A percentile compares a stretch with the other conserved stretches of the same genome.
These are phyloP conservation scores for Citrus trifoliata DNA, from an alignment of 345 rosid species.

Conservation along the genomic window DNA sequence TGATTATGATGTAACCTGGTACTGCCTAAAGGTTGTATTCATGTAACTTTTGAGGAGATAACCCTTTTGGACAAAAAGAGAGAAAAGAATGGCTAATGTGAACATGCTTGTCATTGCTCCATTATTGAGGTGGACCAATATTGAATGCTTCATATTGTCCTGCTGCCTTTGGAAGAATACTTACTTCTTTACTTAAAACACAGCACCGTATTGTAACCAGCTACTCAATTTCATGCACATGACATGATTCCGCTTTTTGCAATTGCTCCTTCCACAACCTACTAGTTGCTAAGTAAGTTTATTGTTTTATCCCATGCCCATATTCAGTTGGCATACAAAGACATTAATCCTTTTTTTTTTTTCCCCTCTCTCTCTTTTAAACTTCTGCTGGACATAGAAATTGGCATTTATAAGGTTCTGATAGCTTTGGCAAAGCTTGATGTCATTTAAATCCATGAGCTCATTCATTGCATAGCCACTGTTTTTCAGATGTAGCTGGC, in stretches of 20 bases:
- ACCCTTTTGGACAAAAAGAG: background rate
- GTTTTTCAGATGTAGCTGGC: background rate
- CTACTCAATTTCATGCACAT: background rate
- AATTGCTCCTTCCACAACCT: background rate
- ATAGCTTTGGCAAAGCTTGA: background rate
- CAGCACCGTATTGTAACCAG: background rate
- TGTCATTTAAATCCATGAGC: background rate
- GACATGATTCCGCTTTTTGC: background rate
- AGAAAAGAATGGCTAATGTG: too few species aligned
- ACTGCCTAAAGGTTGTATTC: background rate
- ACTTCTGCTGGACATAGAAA: background rate
- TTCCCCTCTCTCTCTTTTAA: background rate
- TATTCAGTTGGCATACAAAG: background rate
- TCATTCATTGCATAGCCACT: background rate
- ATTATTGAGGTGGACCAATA: background rate
- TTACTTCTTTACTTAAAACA: background rate
- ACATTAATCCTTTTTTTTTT: background rate
- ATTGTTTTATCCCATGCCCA: background rate
- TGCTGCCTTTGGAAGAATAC: background rate
- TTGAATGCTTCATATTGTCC: background rate
- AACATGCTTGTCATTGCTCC: background rate
- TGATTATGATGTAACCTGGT: background rate
- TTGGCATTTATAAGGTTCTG: background rate
- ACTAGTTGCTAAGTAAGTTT: background rate
- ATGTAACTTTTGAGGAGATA: background rate